Percentiles rank a stretch among this genome's conserved stretches.
Evolutionary conservation across 2,329 filamentous ascomycete genomes (phyloP).

Genomic region (Xylariaceae sp.): DNA sequence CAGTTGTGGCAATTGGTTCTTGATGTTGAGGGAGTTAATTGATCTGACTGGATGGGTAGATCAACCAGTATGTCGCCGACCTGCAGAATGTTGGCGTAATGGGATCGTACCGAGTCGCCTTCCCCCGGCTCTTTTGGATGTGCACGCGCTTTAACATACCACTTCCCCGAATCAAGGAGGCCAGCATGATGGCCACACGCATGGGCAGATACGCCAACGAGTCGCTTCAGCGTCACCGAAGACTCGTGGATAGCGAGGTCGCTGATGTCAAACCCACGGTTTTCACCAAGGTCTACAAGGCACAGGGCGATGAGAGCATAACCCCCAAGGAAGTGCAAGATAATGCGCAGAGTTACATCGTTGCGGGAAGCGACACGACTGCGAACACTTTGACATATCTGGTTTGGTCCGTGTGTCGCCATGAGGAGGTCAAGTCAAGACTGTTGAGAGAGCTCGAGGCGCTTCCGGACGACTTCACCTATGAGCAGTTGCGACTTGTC

Average conservation of each 20-base stretch:
- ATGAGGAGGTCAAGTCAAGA: conserved; percentile 28
- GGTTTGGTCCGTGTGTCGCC: conserved; percentile 36
- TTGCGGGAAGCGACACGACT: conserved; percentile 50
- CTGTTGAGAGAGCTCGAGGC: conserved; percentile 20
- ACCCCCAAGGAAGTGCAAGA: conserved; percentile 13
- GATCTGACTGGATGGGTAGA: conserved; percentile 24
- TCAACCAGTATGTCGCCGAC: conserved; percentile 39
- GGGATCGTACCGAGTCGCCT: conserved; percentile 25
- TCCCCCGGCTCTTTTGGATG: conserved; percentile 29
- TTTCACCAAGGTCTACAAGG: conserved; percentile 36
- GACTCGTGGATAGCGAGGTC: conserved; percentile 20
- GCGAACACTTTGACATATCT: conserved; percentile 45
- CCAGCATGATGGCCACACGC: conserved; percentile 12
- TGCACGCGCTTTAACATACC: conserved; percentile 20
- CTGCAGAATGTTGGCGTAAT: conserved; percentile 30
- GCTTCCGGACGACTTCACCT: conserved; percentile 25
- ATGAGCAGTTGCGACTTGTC: conserved; percentile 32
- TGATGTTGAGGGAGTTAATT: neutral
- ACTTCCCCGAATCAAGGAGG: conserved; percentile 26
- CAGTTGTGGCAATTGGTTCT: conserved; percentile 9
- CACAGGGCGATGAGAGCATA: conserved; percentile 27
- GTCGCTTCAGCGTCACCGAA: conserved; percentile 22
- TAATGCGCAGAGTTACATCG: conserved; percentile 36
- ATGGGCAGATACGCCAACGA: conserved; percentile 27
- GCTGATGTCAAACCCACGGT: conserved; percentile 30